A percentile compares a stretch with the other conserved stretches of the same genome.
phyloP scores from a whole-genome alignment of 129 eudicot genomes.

The Centrapalus pauciflorus region DNA sequence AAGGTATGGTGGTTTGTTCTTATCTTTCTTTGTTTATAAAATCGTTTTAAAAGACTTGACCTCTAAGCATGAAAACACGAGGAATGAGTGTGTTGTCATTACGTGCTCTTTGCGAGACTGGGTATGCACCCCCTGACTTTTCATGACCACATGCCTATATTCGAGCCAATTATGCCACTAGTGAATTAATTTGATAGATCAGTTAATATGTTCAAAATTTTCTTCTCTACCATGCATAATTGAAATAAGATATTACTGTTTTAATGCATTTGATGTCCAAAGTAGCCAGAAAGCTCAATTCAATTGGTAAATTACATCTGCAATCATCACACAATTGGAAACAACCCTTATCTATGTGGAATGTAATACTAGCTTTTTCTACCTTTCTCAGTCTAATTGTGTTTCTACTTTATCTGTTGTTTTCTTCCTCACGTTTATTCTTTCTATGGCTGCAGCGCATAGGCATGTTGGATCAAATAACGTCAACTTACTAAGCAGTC shows the following conservation, averaged over 20 bases:
- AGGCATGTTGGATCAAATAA: slow-evolving; percentile 91
- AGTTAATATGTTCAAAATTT: not conserved
- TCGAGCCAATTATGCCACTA: not conserved
- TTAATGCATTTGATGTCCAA: not conserved
- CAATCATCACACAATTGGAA: too few relatives aligned
- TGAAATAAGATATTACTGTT: not conserved
- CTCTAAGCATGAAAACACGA: slow-evolving; percentile 4
- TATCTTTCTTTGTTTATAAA: not conserved
- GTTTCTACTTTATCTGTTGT: not conserved
- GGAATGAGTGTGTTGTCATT: not conserved
- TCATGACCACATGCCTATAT: not conserved
- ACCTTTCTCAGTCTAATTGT: not conserved
- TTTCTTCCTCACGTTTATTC: not conserved
- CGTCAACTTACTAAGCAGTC: slow-evolving; percentile 82
- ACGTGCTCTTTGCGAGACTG: not conserved
- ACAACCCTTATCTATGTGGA: not conserved
- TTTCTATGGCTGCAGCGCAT: slow-evolving; percentile 53
- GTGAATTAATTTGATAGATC: not conserved
- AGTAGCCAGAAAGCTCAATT: not conserved
- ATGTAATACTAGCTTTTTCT: not conserved
- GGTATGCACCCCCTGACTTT: not conserved
- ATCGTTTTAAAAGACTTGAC: not conserved
- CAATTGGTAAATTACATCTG: not conserved
- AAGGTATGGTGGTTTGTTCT: slow-evolving; percentile 44
- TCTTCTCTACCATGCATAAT: not conserved